Evolutionary conservation across 1,284 basidiomycete genomes (phyloP), one percentile per base, ranked within the genome.

Genomic region (Puccinia triticina): DNA sequence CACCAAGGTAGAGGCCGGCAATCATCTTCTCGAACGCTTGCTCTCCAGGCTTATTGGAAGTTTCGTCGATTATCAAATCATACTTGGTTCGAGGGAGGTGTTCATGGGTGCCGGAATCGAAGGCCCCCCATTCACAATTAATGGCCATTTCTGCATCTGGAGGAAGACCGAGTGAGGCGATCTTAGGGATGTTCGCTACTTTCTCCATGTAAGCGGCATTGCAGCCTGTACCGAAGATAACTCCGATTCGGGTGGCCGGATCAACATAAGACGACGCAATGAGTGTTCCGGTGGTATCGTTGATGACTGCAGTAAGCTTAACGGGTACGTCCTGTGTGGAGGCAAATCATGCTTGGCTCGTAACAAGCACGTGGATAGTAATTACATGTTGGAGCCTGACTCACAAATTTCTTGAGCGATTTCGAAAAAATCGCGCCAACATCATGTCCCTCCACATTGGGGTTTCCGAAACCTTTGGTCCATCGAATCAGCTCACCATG

Each of bases 21-120:
- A 99, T 98, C 87, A 98, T 92, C 94, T 99, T 99, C 91, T 98
- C 90, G 85, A 95, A 96, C 0, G 93, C 91, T 88, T 99, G 96
- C 88, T 98, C 95, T 77, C 92, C 93, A 2, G 95, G 95, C 89
- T 99, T 99, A 90, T 98, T 98, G 4, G 94, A 96, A 14, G 91
- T 90, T 85, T 97, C 92, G 86, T 99, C 96, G 46, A 99, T 96
- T 85, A 91, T 92, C 84, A 91, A 89, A 87, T 99, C 96, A 88
- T 97, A 99, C 88, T 95, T 95, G 18, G 95, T 98, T 83, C 96
- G 90, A 2, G 95, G 88, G 50, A 88, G 86, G 87, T 98, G 93
- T 87, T 97, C 93, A 87, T 98, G 96, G 84, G 93, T 91, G 86
- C 95, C 95, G 29, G 95, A 97, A 88, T 99, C 96, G 87, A 99